Evolutionary conservation across 1,139 yeast genomes (phyloP), one percentile per base, ranked within the genome.

Genomic region (Diutina neorugosa): DNA sequence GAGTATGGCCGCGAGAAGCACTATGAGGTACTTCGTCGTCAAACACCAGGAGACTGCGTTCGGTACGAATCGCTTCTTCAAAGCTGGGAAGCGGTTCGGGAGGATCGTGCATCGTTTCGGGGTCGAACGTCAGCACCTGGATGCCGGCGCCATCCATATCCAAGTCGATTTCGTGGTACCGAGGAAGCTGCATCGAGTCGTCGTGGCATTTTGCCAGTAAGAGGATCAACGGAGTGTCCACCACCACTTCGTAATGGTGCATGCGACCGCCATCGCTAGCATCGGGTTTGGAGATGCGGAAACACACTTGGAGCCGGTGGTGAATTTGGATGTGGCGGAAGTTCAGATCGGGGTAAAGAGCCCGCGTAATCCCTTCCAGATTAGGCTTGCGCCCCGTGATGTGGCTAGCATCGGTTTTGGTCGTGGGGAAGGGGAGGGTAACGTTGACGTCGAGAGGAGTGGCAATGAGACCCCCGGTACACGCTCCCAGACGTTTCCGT

Each of bases 211-310:
- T 77, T 25, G 88, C 79, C 53, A 94, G 84, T 51, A 88, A 73
- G 53, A 90, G 71, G 34, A 78, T 75, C 53, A 90, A 74, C 0
- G 96, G 96, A 0, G 96, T 86, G 64, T 89, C 96, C 50, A 90
- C 86, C 53, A 89, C 83, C 51, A 90, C 96, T 61, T 90, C 96
- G 63, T 84, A 90, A 65, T 88, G 95, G 61, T 88, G 91, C 69
- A 86, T 70, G 59, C 79, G 81, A 52, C 70, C 72, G 53, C 72
- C 67, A 55, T 81, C 82, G 6, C 81, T 78, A 56, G 80, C 83
- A 0, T 77, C 77, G 60, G 82, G 84, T 42, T 48, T 37, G 34
- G 95, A 84, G 41, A 90, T 84, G 55, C 96, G 71, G 59, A 90
- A 77, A 60, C 89, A 82, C 4, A 89, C 79, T 61, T 88, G 95